phyloP scores from a whole-genome alignment of 108 stramenopile species.

The Cyclotella choctawhatcheeana region DNA sequence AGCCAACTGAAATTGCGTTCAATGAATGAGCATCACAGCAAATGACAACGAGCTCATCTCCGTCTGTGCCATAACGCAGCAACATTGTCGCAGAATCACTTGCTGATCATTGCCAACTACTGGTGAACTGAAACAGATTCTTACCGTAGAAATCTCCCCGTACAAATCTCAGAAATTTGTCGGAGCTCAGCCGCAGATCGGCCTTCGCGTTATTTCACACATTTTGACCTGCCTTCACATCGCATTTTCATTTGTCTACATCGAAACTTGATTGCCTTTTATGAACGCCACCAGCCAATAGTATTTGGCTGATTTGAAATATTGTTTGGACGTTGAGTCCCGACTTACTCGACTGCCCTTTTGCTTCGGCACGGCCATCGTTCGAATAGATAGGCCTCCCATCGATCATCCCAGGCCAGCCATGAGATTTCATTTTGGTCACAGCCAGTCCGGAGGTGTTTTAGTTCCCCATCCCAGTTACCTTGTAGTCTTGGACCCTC shows the following conservation, averaged over 20 bases:
- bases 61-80: no score
- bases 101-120: no score
- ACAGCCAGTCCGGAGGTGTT: not conserved
- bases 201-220: not conserved
- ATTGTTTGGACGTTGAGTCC: not conserved
- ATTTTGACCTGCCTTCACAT: no score
- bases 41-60: no score
- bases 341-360: not conserved
- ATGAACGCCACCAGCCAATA: constrained; percentile 6
- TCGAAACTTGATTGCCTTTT: constrained; percentile 8
- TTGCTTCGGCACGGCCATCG: not conserved
- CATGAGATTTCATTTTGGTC: constrained; percentile 21
- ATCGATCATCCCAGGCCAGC: no score
- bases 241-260: not conserved
- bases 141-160: no score
- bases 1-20: no score
- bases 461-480: not conserved
- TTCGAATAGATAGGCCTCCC: not conserved
- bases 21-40: no score
- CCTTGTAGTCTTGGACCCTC: not conserved
- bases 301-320: not conserved
- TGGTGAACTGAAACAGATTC: no score
- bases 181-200: no score
- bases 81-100: no score
- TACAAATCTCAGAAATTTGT: no score